Evolutionary conservation across 805 yeast species (phyloP).

Genomic region (Cyberlindnera xishuangbannaensis): DNA sequence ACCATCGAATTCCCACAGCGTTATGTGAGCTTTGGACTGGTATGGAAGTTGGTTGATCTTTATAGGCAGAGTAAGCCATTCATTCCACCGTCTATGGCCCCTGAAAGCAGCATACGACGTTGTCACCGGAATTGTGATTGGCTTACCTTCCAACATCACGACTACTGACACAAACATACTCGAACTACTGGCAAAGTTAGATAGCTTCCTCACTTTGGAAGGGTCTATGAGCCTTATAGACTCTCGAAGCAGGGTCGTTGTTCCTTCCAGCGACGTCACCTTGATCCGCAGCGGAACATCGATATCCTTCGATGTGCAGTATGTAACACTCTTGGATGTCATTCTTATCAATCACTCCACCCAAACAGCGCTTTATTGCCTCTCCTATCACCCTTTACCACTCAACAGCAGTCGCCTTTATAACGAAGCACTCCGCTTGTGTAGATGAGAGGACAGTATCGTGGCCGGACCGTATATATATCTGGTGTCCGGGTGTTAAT

Average conservation of each 20-base stretch:
- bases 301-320: constrained; percentile 52
- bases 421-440: no score
- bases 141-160: constrained; percentile 38
- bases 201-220: constrained; percentile 33
- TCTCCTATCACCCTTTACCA: not conserved
- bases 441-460: no score
- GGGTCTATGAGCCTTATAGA: constrained; percentile 46
- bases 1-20: constrained; percentile 63
- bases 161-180: constrained; percentile 41
- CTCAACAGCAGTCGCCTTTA: no score
- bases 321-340: constrained; percentile 39
- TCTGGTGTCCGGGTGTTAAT: no score
- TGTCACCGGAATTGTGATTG: constrained; percentile 43
- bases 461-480: no score
- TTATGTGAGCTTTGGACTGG: constrained; percentile 52
- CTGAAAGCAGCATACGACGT: constrained; percentile 45
- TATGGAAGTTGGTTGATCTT: constrained; percentile 64
- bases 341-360: constrained; percentile 4
- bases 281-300: constrained; percentile 43
- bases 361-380: not conserved
- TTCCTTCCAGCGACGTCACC: constrained; percentile 42
- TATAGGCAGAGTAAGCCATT: constrained; percentile 70
- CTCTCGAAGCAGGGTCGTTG: constrained; percentile 33
- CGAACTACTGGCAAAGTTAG: constrained; percentile 31
- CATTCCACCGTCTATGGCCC: constrained; percentile 53